phyloP scores from a whole-genome alignment of 225 moss, liverwort and hornwort species.

The Rhytidiadelphus loreus region DNA sequence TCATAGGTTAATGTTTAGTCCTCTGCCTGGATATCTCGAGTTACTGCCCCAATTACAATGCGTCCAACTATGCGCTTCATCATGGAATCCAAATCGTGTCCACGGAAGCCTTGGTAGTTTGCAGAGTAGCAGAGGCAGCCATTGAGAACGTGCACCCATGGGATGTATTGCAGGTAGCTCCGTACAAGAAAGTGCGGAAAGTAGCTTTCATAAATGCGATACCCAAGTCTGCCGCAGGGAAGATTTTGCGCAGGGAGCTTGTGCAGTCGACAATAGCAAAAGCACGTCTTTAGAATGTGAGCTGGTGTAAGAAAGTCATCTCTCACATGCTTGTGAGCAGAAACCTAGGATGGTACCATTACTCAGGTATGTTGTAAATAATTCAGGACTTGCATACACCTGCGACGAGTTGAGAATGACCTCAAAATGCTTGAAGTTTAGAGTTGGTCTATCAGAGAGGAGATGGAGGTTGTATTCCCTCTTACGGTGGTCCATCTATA shows the following conservation, averaged over 20 bases:
- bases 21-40: neutral
- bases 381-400: neutral
- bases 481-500: neutral
- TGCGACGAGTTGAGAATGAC: neutral
- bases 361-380: neutral
- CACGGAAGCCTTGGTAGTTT: neutral
- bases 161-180: slow-evolving; percentile 17
- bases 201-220: slow-evolving; percentile 9
- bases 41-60: neutral
- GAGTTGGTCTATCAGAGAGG: neutral
- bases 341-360: neutral
- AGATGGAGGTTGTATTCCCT: no score
- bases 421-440: neutral
- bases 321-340: neutral
- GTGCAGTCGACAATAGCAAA: neutral
- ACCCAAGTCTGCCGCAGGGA: slow-evolving; percentile 18
- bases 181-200: slow-evolving; percentile 25
- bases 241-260: slow-evolving; percentile 10
- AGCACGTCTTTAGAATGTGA: slow-evolving; percentile 18
- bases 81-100: neutral
- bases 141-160: neutral
- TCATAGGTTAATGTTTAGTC: neutral
- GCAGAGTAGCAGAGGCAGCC: neutral
- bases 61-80: neutral
- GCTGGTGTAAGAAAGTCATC: neutral